Evolutionary conservation across 2,329 filamentous ascomycete species (phyloP), one percentile per base, ranked within the genome.

Genomic region (Graphilbum ipis-grandicollis): DNA sequence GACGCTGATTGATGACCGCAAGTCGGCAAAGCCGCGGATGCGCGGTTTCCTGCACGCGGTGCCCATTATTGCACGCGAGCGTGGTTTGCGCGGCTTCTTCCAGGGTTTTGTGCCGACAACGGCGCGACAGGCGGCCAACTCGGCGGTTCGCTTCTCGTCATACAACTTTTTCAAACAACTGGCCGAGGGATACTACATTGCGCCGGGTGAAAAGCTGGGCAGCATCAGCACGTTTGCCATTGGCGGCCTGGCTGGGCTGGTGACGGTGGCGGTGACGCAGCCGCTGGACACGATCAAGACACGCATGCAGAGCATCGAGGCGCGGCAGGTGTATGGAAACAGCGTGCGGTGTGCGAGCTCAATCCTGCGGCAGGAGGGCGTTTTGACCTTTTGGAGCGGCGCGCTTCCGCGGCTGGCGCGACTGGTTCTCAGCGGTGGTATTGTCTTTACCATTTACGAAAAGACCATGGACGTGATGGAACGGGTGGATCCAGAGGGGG

Each of bases 381-480:
- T 96, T 12, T 54, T 88, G 30, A 93, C 86, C 1, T 81, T 96
- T 46, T 98, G 90, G 90, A 88, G 82, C 47, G 90, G 90, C 19
- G 88, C 90, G 18, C 52, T 96, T 47, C 90, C 90, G 1, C 67
- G 90, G 37, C 57, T 98, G 49, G 88, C 75, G 19, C 67, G 90
- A 39, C 56, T 98, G 47, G 80, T 94, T 31, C 57, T 96, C 56
- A 94, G 85, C 51, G 90, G 90, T 39, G 90, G 90, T 15, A 93
- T 98, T 51, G 90, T 98, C 30, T 98, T 98, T 52, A 92, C 90
- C 18, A 92, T 96, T 77, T 90, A 94, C 55, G 88, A 96, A 63
- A 94, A 94, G 69, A 81, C 79, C 41, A 96, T 96, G 65, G 88
- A 94, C 37, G 49, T 85, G 40, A 74, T 98, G 63, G 72, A 83